Conservation (phyloP, 495 filamentous ascomycete genomes). For the Daldinia vernicosa region DNA sequence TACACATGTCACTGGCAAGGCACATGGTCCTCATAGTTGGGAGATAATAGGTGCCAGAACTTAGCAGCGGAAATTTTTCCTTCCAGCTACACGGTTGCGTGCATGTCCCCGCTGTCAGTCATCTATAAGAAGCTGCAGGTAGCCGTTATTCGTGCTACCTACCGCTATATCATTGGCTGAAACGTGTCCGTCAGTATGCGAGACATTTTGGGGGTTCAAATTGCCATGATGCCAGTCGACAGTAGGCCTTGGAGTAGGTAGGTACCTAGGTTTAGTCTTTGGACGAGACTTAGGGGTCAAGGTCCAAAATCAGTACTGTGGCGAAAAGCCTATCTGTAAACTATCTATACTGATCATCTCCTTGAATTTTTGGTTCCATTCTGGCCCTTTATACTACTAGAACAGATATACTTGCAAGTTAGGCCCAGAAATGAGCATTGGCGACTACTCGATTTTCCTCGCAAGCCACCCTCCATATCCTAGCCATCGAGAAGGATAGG, state of each 20-base stretch:
- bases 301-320: neutral
- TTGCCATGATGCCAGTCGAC: conserved; percentile 13
- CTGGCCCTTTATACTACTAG: neutral
- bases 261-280: neutral
- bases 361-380: neutral
- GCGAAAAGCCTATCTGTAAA: neutral
- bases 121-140: conserved; percentile 41
- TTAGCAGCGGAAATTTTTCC: conserved; percentile 40
- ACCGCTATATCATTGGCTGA: conserved; percentile 42
- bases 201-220: conserved; percentile 39
- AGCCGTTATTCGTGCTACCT: conserved; percentile 35
- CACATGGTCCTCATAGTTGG: conserved; percentile 24
- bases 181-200: conserved; percentile 35
- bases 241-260: neutral
- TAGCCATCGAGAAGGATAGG: neutral
- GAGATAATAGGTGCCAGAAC: conserved; percentile 23
- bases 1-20: conserved; percentile 25
- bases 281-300: neutral
- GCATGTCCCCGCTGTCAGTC: conserved; percentile 47
- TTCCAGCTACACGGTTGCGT: conserved; percentile 40
- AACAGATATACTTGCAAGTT: neutral
- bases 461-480: conserved; percentile 1
- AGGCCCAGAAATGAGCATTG: neutral
- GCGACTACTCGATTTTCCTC: neutral
- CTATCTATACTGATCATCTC: neutral